Evolutionary conservation across 2,329 filamentous ascomycete species (phyloP).

Genomic region (Hymenoscyphus occultus): DNA sequence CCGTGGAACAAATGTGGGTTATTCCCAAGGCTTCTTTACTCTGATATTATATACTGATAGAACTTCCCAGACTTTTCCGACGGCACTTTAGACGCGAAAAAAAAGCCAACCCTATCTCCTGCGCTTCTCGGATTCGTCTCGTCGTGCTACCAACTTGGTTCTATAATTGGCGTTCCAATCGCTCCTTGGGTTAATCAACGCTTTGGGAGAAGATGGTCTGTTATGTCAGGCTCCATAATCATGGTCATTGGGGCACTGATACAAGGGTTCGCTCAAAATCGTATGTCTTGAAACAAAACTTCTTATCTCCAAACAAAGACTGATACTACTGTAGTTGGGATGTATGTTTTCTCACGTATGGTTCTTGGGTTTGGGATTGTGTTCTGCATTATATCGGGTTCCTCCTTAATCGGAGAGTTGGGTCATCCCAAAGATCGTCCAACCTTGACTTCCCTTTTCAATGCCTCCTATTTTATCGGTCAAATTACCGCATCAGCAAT

Average conservation of each 20-base stretch:
- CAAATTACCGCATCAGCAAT: conserved; percentile 44
- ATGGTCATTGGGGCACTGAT: conserved; percentile 55
- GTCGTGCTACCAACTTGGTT: conserved; percentile 54
- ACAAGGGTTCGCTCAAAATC: conserved; percentile 44
- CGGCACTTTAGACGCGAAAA: conserved; percentile 11
- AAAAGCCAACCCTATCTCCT: conserved; percentile 13
- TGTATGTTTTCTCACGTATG: conserved; percentile 52
- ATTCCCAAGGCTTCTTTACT: neutral
- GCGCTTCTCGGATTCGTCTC: conserved; percentile 47
- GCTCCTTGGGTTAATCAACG: conserved; percentile 50
- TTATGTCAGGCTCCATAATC: conserved; percentile 52
- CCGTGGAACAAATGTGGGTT: conserved; percentile 35
- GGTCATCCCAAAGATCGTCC: conserved; percentile 53
- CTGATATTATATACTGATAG: neutral
- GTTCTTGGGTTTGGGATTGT: conserved; percentile 53
- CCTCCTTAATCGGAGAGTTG: conserved; percentile 52
- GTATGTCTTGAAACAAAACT: conserved; percentile 12
- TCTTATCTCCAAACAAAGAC: conserved; percentile 29
- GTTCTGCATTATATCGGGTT: conserved; percentile 50
- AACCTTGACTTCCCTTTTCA: conserved; percentile 53
- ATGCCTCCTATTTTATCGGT: conserved; percentile 51
- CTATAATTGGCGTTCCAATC: conserved; percentile 52
- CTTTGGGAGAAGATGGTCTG: conserved; percentile 50
- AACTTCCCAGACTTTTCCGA: conserved; percentile 10
- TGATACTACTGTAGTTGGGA: conserved; percentile 39